Conservation (phyloP, 495 filamentous ascomycete species). For the Tuber umbilicatum region DNA sequence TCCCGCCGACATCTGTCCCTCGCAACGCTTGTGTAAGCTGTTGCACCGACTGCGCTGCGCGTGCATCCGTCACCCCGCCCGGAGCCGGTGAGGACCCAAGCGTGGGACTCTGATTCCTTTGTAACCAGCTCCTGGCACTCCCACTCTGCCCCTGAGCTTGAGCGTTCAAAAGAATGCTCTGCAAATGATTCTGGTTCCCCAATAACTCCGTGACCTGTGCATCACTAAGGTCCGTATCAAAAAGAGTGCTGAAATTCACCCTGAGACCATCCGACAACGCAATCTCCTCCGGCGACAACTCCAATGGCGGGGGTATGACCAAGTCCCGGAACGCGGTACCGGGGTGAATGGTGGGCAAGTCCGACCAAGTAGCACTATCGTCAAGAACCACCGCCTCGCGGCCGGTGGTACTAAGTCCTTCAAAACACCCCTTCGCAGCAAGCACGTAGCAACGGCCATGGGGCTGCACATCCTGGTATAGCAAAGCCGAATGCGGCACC, state of each 20-base stretch:
- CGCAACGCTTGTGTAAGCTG: neutral
- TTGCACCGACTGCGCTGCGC: neutral
- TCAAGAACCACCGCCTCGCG: slow-evolving; percentile 19
- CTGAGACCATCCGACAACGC: slow-evolving; percentile 26
- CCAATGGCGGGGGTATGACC: slow-evolving; percentile 13
- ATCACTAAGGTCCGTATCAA: slow-evolving; percentile 24
- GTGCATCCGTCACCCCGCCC: neutral
- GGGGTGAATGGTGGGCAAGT: slow-evolving; percentile 34
- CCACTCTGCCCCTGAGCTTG: slow-evolving; percentile 21
- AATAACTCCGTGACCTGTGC: slow-evolving; percentile 19
- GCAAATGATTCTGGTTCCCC: slow-evolving; percentile 26
- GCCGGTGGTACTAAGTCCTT: slow-evolving; percentile 9
- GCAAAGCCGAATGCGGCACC: slow-evolving; percentile 40
- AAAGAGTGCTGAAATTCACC: slow-evolving; percentile 24
- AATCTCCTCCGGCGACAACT: slow-evolving; percentile 21
- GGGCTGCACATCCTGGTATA: slow-evolving; percentile 41
- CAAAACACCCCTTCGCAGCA: slow-evolving; percentile 44
- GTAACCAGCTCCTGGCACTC: slow-evolving; percentile 38
- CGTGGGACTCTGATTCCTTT: slow-evolving; percentile 1
- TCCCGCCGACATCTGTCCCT: neutral
- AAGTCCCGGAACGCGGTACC: slow-evolving; percentile 30
- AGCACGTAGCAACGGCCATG: slow-evolving; percentile 39
- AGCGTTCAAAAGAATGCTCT: slow-evolving; percentile 19
- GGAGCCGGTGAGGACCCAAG: neutral
- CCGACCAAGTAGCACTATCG: slow-evolving; percentile 36